phyloP scores from a whole-genome alignment of 164 flowering plant genomes.

The Stephania cephalantha region DNA sequence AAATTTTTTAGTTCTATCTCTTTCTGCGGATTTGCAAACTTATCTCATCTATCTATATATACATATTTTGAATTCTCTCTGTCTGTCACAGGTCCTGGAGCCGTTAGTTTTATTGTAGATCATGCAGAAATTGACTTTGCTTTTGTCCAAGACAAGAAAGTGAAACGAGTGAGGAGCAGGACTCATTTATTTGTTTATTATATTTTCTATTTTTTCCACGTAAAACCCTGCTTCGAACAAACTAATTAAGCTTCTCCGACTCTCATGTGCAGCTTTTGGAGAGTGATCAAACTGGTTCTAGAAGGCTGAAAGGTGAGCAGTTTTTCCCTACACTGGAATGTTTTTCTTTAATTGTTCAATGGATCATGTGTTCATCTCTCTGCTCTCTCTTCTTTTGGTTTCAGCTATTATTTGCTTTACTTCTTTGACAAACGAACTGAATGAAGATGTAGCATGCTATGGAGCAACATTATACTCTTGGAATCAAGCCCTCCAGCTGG shows the following conservation, averaged over 20 bases:
- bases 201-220: not conserved
- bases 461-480: constrained; percentile 68
- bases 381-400: constrained; percentile 11
- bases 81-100: constrained; percentile 62
- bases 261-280: constrained; percentile 55
- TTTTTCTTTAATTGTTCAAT: constrained; percentile 7
- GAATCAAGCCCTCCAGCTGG: constrained; percentile 70
- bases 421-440: constrained; percentile 50
- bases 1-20: not conserved
- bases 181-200: not conserved
- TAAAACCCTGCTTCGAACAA: not conserved
- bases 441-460: constrained; percentile 23
- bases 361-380: constrained; percentile 14
- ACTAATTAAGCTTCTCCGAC: not conserved
- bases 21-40: not conserved
- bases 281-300: constrained; percentile 49
- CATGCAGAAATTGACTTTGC: constrained; percentile 86
- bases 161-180: constrained; percentile 52
- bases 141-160: constrained; percentile 77
- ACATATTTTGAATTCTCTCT: not conserved
- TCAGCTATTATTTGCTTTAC: constrained; percentile 74
- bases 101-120: constrained; percentile 69
- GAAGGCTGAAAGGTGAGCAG: constrained; percentile 56
- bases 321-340: not conserved
- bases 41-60: not conserved